A percentile compares a stretch with the other conserved stretches of the same genome.
phyloP scores from a whole-genome alignment of 2,329 filamentous ascomycete genomes.

The Lithohypha guttulata region DNA sequence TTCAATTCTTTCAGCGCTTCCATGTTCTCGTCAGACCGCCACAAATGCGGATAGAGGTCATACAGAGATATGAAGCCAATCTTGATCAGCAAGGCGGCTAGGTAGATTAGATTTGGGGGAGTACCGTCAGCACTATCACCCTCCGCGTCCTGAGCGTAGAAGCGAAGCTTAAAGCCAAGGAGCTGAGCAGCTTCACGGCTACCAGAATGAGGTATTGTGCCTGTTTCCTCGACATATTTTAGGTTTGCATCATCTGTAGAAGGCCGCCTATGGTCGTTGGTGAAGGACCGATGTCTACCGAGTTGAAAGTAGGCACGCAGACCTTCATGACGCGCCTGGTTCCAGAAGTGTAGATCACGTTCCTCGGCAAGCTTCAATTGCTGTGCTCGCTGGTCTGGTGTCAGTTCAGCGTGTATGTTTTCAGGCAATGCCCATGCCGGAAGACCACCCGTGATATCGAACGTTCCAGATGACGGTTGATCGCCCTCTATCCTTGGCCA shows the following conservation, averaged over 20 bases:
- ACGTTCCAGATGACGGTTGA: slow-evolving; percentile 35
- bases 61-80: slow-evolving; percentile 89
- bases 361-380: slow-evolving; percentile 47
- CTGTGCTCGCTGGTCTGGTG: slow-evolving; percentile 56
- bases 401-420: slow-evolving; percentile 51
- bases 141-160: slow-evolving; percentile 67
- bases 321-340: slow-evolving; percentile 61
- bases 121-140: slow-evolving; percentile 65
- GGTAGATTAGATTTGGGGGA: slow-evolving; percentile 84
- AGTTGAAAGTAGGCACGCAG: slow-evolving; percentile 84
- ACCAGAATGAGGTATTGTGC: slow-evolving; percentile 70
- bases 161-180: slow-evolving; percentile 91
- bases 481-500: slow-evolving; percentile 57
- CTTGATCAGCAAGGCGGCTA: slow-evolving; percentile 87
- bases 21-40: slow-evolving; percentile 78
- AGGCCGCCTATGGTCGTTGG: slow-evolving; percentile 40
- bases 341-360: slow-evolving; percentile 73
- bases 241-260: slow-evolving; percentile 33
- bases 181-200: slow-evolving; percentile 90
- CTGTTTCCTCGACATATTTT: slow-evolving; percentile 71
- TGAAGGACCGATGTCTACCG: slow-evolving; percentile 57
- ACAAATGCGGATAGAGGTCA: slow-evolving; percentile 86
- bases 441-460: slow-evolving; percentile 46
- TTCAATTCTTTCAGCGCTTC: slow-evolving; percentile 58
- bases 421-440: slow-evolving; percentile 76